Conservation (phyloP, 2,329 filamentous ascomycete genomes). For the Leptographium procerum region DNA sequence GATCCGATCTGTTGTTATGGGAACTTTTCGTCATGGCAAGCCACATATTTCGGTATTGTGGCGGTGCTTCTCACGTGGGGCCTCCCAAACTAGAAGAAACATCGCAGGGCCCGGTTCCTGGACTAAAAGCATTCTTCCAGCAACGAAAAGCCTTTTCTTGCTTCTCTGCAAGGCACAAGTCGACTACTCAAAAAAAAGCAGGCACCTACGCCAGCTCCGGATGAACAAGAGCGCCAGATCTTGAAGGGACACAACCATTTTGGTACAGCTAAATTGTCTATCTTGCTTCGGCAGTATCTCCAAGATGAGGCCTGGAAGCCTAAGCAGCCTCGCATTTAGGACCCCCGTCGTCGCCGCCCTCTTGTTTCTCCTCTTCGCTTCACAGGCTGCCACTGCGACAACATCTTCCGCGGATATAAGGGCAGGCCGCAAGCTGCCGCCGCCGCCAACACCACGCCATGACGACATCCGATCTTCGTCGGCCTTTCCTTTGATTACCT, state of each 20-base stretch:
- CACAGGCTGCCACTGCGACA: constrained; percentile 1
- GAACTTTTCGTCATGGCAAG: background rate
- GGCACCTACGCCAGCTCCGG: background rate
- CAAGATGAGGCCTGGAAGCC: background rate
- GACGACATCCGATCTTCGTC: background rate
- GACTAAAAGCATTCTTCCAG: too few relatives aligned
- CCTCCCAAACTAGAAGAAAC: background rate
- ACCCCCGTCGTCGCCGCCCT: background rate
- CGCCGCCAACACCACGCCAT: background rate
- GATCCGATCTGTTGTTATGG: background rate
- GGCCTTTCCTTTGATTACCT: constrained; percentile 35
- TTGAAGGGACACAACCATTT: background rate
- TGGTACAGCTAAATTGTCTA: background rate
- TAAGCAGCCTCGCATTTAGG: background rate
- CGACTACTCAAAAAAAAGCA: background rate
- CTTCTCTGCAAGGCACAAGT: background rate
- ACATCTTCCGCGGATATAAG: background rate
- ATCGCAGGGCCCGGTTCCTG: background rate
- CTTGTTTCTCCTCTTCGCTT: background rate
- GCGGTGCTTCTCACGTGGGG: background rate
- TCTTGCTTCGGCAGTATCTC: background rate
- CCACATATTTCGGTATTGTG: background rate
- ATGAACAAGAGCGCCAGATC: background rate
- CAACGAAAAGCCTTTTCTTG: too few relatives aligned
- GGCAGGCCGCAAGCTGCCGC: background rate